Evolutionary conservation across 2,329 filamentous ascomycete species (phyloP), one percentile per base, ranked within the genome.

Genomic region (Lachnellula subtilissima): DNA sequence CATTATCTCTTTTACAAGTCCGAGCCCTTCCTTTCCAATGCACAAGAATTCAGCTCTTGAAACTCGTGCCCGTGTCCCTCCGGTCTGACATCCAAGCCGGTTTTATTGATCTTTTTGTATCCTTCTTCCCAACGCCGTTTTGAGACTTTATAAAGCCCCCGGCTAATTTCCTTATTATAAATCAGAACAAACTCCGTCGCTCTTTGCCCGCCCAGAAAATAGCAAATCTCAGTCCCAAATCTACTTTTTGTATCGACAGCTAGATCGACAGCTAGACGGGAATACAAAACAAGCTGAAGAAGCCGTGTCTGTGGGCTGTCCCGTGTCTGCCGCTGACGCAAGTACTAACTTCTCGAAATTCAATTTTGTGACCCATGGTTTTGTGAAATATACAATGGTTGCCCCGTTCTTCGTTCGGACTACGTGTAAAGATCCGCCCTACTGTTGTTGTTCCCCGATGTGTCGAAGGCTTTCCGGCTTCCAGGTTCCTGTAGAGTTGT

Each of bases 381-480:
- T 46, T 25, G 40, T 40, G 35, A 43, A 57, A 57, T 57, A 42
- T 57, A 57, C 55, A 57, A 42, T 36, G 50, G 47, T 25, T 9
- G 12, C 25, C 28, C 22, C n/a, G 25, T 45, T 43, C 36, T 43
- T n/a, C 19, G 22, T 42, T 35, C 22, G 12, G 40, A 15, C 32
- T n/a, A 17, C 14, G 22, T 54, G 14, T 32, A 32, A 32, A 32
- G 28, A 32, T 32, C 2, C 28, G 28, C 28, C 15, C 48, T 42
- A 43, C 19, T 39, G 17, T 28, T 35, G 28, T 47, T 55, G 22
- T 19, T 40, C 40, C 35, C 86, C 86, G 64, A 90, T 88, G 65
- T 89, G 85, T 61, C 87, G 80, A 68, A 88, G 82, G 64, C 73
- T 80, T 68, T 89, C 86, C 23, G 87, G 86, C 70, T 91, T 91